A percentile compares a stretch with the other conserved stretches of the same genome.
phyloP scores from a whole-genome alignment of 805 yeast species.

The Candida odintsovae region DNA sequence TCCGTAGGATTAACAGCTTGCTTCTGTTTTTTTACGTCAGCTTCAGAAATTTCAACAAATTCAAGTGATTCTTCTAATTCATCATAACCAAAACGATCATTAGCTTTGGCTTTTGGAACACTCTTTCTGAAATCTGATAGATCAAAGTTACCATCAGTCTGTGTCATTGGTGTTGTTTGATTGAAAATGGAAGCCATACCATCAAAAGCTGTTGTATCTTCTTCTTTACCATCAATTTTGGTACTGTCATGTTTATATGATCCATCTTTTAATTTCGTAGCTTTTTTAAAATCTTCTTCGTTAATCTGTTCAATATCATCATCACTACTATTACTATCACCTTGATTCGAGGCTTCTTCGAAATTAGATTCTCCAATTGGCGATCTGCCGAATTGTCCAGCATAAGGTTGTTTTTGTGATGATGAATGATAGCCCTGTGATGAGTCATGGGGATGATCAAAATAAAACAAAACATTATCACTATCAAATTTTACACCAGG shows the following conservation, averaged over 20 bases:
- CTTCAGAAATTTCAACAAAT: background rate
- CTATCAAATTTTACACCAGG: background rate
- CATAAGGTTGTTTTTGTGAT: background rate
- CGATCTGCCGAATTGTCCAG: background rate
- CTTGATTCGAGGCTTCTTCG: no score
- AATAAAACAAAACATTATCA: background rate
- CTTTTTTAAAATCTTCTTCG: background rate
- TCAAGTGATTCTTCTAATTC: background rate
- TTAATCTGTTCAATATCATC: background rate
- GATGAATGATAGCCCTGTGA: background rate
- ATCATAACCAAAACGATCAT: constrained; percentile 1
- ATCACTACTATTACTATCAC: background rate
- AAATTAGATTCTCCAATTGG: no score
- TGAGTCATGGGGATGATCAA: no score
- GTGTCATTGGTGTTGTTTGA: constrained; percentile 8
- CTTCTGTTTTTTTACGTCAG: background rate
- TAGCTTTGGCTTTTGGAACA: background rate
- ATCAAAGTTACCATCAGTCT: constrained; percentile 6
- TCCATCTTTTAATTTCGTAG: background rate
- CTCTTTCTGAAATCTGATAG: background rate
- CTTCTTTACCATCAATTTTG: background rate
- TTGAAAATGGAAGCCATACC: constrained; percentile 2
- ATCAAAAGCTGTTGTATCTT: background rate
- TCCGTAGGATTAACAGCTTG: background rate
- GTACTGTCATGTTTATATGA: no score